Evolutionary conservation across 1,284 basidiomycete species (phyloP), one percentile per base, ranked within the genome.

Genomic region (Mycena sp.): DNA sequence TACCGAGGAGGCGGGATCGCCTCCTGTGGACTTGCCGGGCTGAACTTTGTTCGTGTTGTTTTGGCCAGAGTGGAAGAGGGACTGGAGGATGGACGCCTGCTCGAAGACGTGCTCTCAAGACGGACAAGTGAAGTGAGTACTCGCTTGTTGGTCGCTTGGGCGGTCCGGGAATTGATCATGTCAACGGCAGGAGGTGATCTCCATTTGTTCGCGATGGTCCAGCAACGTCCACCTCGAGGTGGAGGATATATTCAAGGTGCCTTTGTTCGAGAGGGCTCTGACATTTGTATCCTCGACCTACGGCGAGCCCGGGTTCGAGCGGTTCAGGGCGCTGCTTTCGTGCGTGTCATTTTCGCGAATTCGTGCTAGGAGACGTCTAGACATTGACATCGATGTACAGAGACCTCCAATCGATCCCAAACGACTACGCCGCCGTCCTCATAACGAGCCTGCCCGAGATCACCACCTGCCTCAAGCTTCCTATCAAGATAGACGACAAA

Each of bases 21-120:
- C 35, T 81, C 87, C 6, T 90, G 87, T 66, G 88, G 88, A 21
- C 77, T 90, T 23, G 87, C 86, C 6, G 82, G 85, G 3, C 71
- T 90, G 69, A 90, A 90, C 70, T 88, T 86, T 65, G n/a, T n/a
- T n/a, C n/a, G n/a, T n/a, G n/a, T n/a, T n/a, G n/a, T n/a, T n/a
- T n/a, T n/a, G n/a, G n/a, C n/a, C n/a, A n/a, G n/a, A n/a, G n/a
- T n/a, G n/a, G n/a, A n/a, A n/a, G n/a, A n/a, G n/a, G n/a, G n/a
- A n/a, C n/a, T n/a, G n/a, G n/a, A n/a, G n/a, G n/a, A n/a, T n/a
- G n/a, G n/a, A n/a, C n/a, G n/a, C n/a, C n/a, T n/a, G n/a, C n/a
- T n/a, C n/a, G n/a, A n/a, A n/a, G n/a, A n/a, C n/a, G n/a, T n/a
- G n/a, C n/a, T n/a, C n/a, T n/a, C n/a, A n/a, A n/a, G n/a, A n/a